These are phyloP conservation scores for Tillandsia leiboldiana DNA, from an alignment of 176 grass and related monocot species.

Conservation along the genomic window DNA sequence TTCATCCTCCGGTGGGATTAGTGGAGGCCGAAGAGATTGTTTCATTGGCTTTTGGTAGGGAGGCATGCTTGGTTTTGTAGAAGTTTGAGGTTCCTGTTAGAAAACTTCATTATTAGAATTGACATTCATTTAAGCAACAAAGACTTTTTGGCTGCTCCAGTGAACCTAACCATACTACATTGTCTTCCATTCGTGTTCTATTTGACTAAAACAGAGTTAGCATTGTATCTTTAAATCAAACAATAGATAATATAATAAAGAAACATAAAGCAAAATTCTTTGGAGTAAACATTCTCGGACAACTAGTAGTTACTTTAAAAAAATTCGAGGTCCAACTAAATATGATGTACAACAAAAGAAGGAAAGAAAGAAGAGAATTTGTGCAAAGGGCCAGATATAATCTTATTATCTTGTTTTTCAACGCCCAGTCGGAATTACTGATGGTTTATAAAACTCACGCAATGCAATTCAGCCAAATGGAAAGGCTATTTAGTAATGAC, in stretches of 20 bases:
- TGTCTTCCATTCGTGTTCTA: too few relatives aligned
- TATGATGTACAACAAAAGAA: neutral
- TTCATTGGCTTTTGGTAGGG: conserved; percentile 55
- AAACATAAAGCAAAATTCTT: too few relatives aligned
- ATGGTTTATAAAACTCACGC: neutral
- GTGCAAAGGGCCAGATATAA: neutral
- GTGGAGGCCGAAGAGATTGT: conserved; percentile 29
- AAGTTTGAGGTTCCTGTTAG: conserved; percentile 37
- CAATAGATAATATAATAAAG: too few relatives aligned
- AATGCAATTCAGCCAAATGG: neutral
- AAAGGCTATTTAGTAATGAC: neutral
- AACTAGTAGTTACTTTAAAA: too few relatives aligned
- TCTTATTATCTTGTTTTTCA: neutral
- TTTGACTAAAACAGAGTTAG: too few relatives aligned
- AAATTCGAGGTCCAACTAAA: too few relatives aligned
- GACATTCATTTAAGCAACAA: neutral
- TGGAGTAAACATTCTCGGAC: too few relatives aligned
- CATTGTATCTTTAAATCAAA: too few relatives aligned
- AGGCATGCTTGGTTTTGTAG: conserved; percentile 43
- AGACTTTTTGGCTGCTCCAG: too few relatives aligned
- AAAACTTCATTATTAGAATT: neutral
- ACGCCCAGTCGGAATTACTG: neutral
- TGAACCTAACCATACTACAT: too few relatives aligned
- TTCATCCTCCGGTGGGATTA: conserved; percentile 56
- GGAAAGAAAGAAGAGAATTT: neutral